phyloP scores from a whole-genome alignment of 768 basidiomycete genomes.

The Podaxis carcinomalis region DNA sequence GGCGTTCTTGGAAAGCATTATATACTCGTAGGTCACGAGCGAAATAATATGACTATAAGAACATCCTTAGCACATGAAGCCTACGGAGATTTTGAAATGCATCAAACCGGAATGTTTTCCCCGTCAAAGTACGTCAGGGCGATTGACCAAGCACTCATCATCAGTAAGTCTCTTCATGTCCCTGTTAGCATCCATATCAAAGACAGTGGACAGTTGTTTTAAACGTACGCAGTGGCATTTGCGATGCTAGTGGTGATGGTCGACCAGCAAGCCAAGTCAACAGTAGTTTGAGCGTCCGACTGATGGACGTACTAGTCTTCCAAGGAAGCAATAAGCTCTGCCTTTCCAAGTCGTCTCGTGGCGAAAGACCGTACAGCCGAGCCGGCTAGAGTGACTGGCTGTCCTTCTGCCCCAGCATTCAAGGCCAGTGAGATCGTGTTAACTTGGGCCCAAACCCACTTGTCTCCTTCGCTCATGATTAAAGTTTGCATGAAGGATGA shows the following conservation, averaged over 20 bases:
- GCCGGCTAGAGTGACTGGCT: slow-evolving; percentile 74
- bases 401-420: slow-evolving; percentile 57
- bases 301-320: slow-evolving; percentile 77
- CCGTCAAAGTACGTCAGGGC: slow-evolving; percentile 54
- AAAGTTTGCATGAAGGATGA: slow-evolving; percentile 93
- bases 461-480: slow-evolving; percentile 94
- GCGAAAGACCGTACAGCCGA: slow-evolving; percentile 82
- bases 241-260: slow-evolving; percentile 54
- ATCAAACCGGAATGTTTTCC: slow-evolving; percentile 68
- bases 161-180: slow-evolving; percentile 54
- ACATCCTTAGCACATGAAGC: not conserved
- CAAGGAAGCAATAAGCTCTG: slow-evolving; percentile 70
- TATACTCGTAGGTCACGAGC: slow-evolving; percentile 89
- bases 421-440: slow-evolving; percentile 67
- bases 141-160: slow-evolving; percentile 79
- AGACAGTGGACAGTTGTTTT: not conserved
- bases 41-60: slow-evolving; percentile 76
- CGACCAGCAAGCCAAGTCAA: slow-evolving; percentile 1
- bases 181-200: not conserved
- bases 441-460: slow-evolving; percentile 77
- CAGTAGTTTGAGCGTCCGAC: not conserved
- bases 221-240: slow-evolving; percentile 68
- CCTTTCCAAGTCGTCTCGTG: slow-evolving; percentile 79
- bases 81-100: not conserved
- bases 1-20: slow-evolving; percentile 56